Evolutionary conservation across 2,329 filamentous ascomycete species (phyloP).

Genomic region (Aspergillus versicolor): DNA sequence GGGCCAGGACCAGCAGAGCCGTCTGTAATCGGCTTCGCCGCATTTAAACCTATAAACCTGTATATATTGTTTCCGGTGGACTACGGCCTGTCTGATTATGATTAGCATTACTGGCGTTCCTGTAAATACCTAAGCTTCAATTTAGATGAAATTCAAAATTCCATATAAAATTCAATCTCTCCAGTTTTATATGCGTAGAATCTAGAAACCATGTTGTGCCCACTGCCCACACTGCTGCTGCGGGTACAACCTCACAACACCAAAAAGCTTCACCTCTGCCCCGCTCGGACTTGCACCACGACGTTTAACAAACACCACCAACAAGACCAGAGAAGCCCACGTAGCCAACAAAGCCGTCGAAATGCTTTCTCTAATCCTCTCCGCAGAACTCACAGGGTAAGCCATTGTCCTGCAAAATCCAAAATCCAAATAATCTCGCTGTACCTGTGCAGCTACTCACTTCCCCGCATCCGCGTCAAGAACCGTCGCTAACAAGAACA

Average conservation of each 20-base stretch:
- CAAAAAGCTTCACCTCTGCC: conserved; percentile 10
- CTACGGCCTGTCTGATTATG: neutral
- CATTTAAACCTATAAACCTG: neutral
- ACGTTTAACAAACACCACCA: neutral
- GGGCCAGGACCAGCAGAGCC: conserved; percentile 36
- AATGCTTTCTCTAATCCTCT: conserved; percentile 42
- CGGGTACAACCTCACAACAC: neutral
- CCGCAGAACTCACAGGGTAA: conserved; percentile 40
- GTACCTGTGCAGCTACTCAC: too few relatives aligned
- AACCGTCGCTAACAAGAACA: conserved; percentile 40
- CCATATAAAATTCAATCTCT: neutral
- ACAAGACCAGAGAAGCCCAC: neutral
- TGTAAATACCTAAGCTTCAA: conserved; percentile 10
- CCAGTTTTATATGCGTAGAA: too few relatives aligned
- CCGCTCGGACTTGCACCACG: conserved; percentile 12
- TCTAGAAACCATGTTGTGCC: neutral
- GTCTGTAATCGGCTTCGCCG: conserved; percentile 24
- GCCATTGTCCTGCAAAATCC: neutral
- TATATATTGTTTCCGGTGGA: neutral
- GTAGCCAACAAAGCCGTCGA: conserved; percentile 7
- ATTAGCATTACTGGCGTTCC: conserved; percentile 15
- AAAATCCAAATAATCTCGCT: neutral
- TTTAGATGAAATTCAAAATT: conserved; percentile 1
- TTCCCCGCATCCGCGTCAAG: conserved; percentile 16
- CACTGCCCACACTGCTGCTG: neutral